phyloP scores from a whole-genome alignment of 257 asterid species.

The Solanum sparsipilum region DNA sequence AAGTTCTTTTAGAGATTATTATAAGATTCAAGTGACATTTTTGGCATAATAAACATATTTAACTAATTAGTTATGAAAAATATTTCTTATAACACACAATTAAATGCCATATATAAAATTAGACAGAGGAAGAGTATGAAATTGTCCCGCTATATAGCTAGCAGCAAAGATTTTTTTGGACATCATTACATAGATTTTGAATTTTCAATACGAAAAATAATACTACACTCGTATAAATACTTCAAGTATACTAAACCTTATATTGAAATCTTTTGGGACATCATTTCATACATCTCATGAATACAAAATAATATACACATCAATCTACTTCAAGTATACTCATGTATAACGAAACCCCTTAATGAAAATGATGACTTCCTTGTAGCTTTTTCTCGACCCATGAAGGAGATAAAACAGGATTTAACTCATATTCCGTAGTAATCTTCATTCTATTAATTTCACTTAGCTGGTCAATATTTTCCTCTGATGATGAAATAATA shows the following conservation, averaged over 20 bases:
- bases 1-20: not conserved
- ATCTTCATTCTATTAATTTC: constrained; percentile 9
- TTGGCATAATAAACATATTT: not conserved
- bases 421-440: constrained; percentile 40
- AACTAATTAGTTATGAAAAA: not conserved
- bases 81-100: not conserved
- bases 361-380: constrained; percentile 34
- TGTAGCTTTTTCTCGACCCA: constrained; percentile 89
- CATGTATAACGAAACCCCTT: not conserved
- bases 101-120: not conserved
- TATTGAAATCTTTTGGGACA: not conserved
- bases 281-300: not conserved
- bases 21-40: not conserved
- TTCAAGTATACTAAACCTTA: not conserved
- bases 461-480: not conserved
- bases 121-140: not conserved
- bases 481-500: not conserved
- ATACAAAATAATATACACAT: not conserved
- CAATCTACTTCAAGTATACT: not conserved
- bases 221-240: not conserved
- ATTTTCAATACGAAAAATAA: not conserved
- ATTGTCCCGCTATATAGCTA: not conserved
- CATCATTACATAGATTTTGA: not conserved
- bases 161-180: not conserved
- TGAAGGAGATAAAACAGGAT: constrained; percentile 86